phyloP scores from a whole-genome alignment of 192 early-diverging fungal species.

The Coemansia sp. region DNA sequence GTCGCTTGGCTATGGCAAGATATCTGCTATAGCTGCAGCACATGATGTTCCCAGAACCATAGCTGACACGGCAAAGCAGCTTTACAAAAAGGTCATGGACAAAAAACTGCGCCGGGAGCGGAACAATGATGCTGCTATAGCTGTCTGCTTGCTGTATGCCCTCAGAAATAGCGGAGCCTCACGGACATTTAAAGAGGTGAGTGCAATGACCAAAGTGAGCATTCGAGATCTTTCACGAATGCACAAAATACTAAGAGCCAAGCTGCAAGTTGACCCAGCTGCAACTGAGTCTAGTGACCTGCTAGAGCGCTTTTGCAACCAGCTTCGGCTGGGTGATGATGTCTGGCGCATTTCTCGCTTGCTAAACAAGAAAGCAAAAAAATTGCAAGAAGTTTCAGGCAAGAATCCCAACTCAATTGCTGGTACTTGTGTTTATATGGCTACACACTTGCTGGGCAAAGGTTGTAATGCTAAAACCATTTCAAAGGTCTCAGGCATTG shows the following conservation, averaged over 20 bases:
- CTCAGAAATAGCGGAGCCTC: constrained; percentile 76
- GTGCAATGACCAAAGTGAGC: constrained; percentile 79
- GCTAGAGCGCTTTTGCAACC: constrained; percentile 77
- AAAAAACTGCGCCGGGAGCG: constrained; percentile 77
- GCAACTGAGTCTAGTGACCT: constrained; percentile 67
- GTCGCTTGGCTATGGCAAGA: constrained; percentile 77
- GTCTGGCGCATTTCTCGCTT: constrained; percentile 65
- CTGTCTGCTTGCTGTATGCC: constrained; percentile 87
- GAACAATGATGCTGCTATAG: constrained; percentile 79
- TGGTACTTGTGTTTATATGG: constrained; percentile 86
- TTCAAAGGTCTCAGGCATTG: constrained; percentile 77
- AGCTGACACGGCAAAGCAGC: constrained; percentile 84
- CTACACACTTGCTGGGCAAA: constrained; percentile 60
- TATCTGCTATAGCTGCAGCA: constrained; percentile 77
- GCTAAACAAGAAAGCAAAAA: constrained; percentile 66
- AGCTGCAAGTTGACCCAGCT: constrained; percentile 51
- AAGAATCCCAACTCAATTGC: constrained; percentile 88
- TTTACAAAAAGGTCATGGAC: constrained; percentile 84
- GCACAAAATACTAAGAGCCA: constrained; percentile 48
- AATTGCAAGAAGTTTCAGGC: constrained; percentile 80
- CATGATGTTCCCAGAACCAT: constrained; percentile 74
- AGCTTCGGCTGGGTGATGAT: constrained; percentile 63
- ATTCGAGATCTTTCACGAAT: constrained; percentile 88
- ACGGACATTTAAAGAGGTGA: constrained; percentile 91
- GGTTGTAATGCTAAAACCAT: constrained; percentile 70